These are phyloP conservation scores for Solanum tarijense DNA, from an alignment of 257 asterid species.

Conservation along the genomic window DNA sequence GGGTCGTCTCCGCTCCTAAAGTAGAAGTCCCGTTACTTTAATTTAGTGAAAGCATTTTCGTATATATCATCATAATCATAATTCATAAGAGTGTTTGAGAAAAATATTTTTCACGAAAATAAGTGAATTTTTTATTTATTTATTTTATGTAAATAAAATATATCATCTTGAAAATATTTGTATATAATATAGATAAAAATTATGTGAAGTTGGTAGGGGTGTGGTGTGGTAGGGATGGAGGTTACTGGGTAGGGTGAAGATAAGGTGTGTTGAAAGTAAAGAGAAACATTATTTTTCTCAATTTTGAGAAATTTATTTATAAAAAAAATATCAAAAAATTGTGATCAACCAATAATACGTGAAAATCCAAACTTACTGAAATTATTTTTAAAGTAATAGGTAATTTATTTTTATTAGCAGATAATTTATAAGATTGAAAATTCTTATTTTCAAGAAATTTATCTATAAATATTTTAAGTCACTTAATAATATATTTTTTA, in stretches of 20 bases:
- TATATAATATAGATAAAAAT: too few species aligned
- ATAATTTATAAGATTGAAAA: background rate
- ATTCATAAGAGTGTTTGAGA: too few species aligned
- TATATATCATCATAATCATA: too few species aligned
- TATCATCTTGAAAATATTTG: too few species aligned
- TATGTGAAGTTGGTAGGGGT: background rate
- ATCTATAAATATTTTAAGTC: background rate
- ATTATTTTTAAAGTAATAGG: background rate
- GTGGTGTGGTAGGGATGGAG: rapidly evolving
- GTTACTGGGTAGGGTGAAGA: background rate
- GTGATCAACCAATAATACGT: background rate
- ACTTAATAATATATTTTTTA: background rate
- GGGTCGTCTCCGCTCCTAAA: background rate
- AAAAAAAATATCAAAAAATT: background rate
- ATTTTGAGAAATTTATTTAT: background rate
- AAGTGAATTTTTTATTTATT: too few species aligned
- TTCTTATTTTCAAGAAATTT: background rate
- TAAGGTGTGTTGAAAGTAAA: too few species aligned
- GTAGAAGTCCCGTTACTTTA: background rate
- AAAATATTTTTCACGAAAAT: too few species aligned
- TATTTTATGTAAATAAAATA: too few species aligned
- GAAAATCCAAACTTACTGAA: background rate
- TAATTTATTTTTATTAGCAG: background rate
- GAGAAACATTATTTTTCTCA: background rate
- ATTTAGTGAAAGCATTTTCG: background rate